A percentile compares a stretch with the other conserved stretches of the same genome.
Conservation (phyloP, 495 filamentous ascomycete genomes). For the Hypoxylon lienhwacheense region DNA sequence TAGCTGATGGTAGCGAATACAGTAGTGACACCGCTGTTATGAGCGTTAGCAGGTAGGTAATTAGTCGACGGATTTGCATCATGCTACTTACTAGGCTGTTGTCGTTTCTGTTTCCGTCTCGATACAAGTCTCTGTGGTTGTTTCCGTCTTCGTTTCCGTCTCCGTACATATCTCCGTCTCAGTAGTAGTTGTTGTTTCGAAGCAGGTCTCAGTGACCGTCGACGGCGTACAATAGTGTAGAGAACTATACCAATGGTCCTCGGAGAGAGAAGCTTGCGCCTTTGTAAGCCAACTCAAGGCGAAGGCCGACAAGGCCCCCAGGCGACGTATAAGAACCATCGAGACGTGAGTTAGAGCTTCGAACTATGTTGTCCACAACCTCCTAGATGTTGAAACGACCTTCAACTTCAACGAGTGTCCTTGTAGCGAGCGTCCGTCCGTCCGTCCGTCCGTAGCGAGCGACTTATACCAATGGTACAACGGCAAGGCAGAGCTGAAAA, state of each 20-base stretch:
- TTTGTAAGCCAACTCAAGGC: slow-evolving; percentile 17
- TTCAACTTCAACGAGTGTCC: slow-evolving; percentile 9
- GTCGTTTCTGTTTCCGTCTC: background rate
- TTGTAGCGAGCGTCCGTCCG: slow-evolving; percentile 30
- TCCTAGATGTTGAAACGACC: background rate
- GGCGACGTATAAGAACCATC: slow-evolving; percentile 25
- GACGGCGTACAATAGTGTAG: background rate
- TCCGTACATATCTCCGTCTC: slow-evolving; percentile 3
- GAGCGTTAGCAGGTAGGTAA: too few species aligned
- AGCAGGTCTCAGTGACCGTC: slow-evolving; percentile 28
- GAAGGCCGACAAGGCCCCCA: slow-evolving; percentile 27
- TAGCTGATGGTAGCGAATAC: slow-evolving; percentile 12
- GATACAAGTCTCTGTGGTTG: slow-evolving; percentile 5
- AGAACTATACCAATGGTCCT: slow-evolving; percentile 11
- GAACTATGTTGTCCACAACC: background rate
- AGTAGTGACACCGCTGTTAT: too few species aligned
- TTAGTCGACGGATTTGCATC: too few species aligned
- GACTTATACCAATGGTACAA: slow-evolving; percentile 19
- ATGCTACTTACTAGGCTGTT: too few species aligned
- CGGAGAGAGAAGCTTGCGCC: slow-evolving; percentile 6
- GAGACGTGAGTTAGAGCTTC: slow-evolving; percentile 3
- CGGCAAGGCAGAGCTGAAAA: slow-evolving; percentile 4
- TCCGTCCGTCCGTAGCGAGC: slow-evolving; percentile 27
- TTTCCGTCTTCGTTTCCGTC: slow-evolving; percentile 14
- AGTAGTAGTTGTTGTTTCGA: slow-evolving; percentile 6